Evolutionary conservation across 1,139 yeast species (phyloP).

Genomic region (Protomyces pachydermus): DNA sequence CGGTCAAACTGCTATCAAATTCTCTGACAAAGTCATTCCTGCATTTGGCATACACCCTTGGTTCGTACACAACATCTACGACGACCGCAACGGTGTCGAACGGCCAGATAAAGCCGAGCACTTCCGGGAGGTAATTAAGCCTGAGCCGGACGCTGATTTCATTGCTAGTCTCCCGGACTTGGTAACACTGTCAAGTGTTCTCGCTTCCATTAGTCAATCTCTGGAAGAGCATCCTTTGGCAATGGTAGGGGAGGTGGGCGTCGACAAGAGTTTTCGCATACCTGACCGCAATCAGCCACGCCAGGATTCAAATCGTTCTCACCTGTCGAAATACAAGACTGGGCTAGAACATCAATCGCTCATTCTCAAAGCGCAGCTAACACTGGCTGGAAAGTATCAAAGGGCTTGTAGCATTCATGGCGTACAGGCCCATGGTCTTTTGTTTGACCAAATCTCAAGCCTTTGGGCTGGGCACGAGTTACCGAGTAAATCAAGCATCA

Average conservation of each 20-base stretch:
- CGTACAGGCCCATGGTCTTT: constrained; percentile 66
- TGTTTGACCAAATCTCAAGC: constrained; percentile 47
- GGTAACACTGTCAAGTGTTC: constrained; percentile 43
- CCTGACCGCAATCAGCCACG: constrained; percentile 44
- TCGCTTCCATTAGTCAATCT: constrained; percentile 39
- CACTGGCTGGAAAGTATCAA: constrained; percentile 48
- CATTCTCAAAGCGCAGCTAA: constrained; percentile 51
- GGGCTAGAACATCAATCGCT: constrained; percentile 58
- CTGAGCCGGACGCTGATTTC: constrained; percentile 44
- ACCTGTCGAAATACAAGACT: constrained; percentile 48
- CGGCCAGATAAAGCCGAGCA: constrained; percentile 44
- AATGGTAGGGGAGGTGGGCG: constrained; percentile 79
- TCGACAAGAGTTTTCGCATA: constrained; percentile 69
- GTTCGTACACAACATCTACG: constrained; percentile 86
- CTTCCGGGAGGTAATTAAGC: constrained; percentile 50
- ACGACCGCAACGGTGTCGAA: constrained; percentile 48
- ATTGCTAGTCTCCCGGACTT: constrained; percentile 60
- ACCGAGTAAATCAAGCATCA: constrained; percentile 23
- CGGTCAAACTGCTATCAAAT: constrained; percentile 35
- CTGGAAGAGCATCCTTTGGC: constrained; percentile 37
- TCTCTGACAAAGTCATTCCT: constrained; percentile 47
- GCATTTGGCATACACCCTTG: constrained; percentile 53
- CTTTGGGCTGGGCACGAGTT: constrained; percentile 33
- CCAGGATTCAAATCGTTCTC: constrained; percentile 34
- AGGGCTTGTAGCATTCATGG: constrained; percentile 73